Percentiles rank a stretch among this genome's conserved stretches.
Conservation (phyloP, 2,329 filamentous ascomycete genomes). For the Juglanconis oblonga region DNA sequence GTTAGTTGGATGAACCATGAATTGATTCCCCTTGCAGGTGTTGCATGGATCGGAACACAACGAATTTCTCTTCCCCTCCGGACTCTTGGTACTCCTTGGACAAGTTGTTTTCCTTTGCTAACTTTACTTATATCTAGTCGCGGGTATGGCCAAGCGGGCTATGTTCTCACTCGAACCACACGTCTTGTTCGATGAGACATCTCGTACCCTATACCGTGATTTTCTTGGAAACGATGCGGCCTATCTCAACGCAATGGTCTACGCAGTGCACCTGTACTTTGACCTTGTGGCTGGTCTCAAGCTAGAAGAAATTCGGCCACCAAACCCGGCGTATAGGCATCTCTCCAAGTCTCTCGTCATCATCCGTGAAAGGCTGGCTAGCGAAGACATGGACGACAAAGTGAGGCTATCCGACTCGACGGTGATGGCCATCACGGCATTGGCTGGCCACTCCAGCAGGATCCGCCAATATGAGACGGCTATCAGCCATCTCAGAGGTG, state of each 20-base stretch:
- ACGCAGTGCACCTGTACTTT: slow-evolving; percentile 32
- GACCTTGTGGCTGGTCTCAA: slow-evolving; percentile 20
- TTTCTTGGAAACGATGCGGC: slow-evolving; percentile 30
- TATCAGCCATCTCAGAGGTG: slow-evolving; percentile 33
- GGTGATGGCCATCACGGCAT: slow-evolving; percentile 27
- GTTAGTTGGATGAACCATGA: slow-evolving; percentile 21
- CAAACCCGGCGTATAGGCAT: slow-evolving; percentile 24
- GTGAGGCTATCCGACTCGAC: slow-evolving; percentile 29
- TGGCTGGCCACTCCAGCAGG: slow-evolving; percentile 29
- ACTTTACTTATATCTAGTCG: slow-evolving; percentile 24
- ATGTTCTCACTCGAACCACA: slow-evolving; percentile 32
- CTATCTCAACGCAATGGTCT: slow-evolving; percentile 34
- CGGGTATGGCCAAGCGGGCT: slow-evolving; percentile 28
- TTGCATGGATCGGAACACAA: too few species aligned
- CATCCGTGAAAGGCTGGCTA: slow-evolving; percentile 27
- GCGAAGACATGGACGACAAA: slow-evolving; percentile 18
- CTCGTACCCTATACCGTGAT: slow-evolving; percentile 26
- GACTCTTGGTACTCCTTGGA: too few species aligned
- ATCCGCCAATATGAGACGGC: slow-evolving; percentile 27
- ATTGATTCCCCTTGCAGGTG: too few species aligned
- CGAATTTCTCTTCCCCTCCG: too few species aligned
- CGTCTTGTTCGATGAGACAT: slow-evolving; percentile 26
- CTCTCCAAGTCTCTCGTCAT: slow-evolving; percentile 1
- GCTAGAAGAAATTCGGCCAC: slow-evolving; percentile 24
- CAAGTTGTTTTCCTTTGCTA: neutral